A percentile compares a stretch with the other conserved stretches of the same genome.
Evolutionary conservation across 768 basidiomycete genomes (phyloP).

Genomic region (Chlorophyllum brunneum): DNA sequence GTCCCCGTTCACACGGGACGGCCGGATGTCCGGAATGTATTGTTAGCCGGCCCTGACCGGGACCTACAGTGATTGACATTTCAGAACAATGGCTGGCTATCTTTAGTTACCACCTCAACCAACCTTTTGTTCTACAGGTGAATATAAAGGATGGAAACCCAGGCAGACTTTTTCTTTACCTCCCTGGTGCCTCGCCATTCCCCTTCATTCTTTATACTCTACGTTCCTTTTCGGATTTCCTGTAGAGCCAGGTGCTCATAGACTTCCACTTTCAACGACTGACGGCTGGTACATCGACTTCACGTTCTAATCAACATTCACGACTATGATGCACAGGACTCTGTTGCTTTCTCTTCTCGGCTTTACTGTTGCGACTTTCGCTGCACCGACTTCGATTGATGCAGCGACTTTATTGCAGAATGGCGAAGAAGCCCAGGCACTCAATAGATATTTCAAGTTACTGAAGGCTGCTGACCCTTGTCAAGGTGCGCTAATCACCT

Average conservation of each 20-base stretch:
- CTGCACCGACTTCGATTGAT: constrained; percentile 34
- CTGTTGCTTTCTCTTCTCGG: constrained; percentile 20
- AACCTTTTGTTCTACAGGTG: constrained; percentile 1
- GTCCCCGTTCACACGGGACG: constrained; percentile 26
- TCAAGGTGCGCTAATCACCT: constrained; percentile 28
- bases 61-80: background rate
- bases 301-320: background rate
- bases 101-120: background rate
- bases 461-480: constrained; percentile 42
- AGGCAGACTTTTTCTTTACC: background rate
- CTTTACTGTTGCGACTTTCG: constrained; percentile 21
- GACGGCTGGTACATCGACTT: constrained; percentile 12
- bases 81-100: constrained; percentile 1
- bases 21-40: constrained; percentile 6
- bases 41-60: background rate
- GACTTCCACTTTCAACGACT: background rate
- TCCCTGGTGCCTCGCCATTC: background rate
- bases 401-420: constrained; percentile 41
- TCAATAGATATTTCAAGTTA: constrained; percentile 43
- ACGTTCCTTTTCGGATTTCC: constrained; percentile 14
- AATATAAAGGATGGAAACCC: background rate
- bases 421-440: constrained; percentile 44
- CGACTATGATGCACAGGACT: constrained; percentile 1
- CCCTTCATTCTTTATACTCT: constrained; percentile 6
- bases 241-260: constrained; percentile 32